Evolutionary conservation across 768 basidiomycete species (phyloP).

Genomic region (Rossbeevera mucosa): DNA sequence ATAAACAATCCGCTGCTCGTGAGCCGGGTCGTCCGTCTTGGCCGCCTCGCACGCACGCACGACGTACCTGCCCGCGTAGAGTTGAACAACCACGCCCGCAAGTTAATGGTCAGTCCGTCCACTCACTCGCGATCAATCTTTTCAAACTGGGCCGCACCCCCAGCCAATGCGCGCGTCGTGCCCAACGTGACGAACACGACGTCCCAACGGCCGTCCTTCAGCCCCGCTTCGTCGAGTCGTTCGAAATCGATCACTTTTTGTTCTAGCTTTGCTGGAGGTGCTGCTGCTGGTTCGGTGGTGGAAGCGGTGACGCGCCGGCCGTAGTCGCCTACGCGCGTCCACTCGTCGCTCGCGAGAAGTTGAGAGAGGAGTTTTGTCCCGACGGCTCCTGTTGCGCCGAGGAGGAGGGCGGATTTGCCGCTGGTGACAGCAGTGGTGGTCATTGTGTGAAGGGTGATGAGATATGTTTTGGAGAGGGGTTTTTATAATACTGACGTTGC

Average conservation of each 20-base stretch:
- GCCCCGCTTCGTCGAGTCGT: conserved; percentile 46
- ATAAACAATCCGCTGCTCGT: conserved; percentile 62
- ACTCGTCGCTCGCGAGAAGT: conserved; percentile 53
- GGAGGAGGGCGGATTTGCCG: conserved; percentile 52
- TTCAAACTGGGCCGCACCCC: conserved; percentile 62
- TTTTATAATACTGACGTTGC: too few relatives aligned
- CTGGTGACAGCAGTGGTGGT: neutral
- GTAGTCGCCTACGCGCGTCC: conserved; percentile 60
- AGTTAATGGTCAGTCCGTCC: too few relatives aligned
- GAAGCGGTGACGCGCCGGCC: conserved; percentile 58
- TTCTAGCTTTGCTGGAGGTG: conserved; percentile 58
- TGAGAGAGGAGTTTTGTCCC: conserved; percentile 59
- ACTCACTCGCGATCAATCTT: conserved; percentile 78
- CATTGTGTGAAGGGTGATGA: neutral
- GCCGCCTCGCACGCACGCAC: conserved; percentile 67
- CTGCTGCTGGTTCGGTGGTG: conserved; percentile 34
- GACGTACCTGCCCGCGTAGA: conserved; percentile 56
- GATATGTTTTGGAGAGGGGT: neutral
- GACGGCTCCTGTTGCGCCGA: conserved; percentile 72
- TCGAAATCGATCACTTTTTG: conserved; percentile 71
- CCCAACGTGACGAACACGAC: conserved; percentile 75
- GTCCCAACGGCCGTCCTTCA: conserved; percentile 62
- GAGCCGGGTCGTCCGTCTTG: conserved; percentile 40
- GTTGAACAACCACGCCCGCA: too few relatives aligned
- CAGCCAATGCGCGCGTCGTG: conserved; percentile 57